phyloP scores from a whole-genome alignment of 169 alveolate genomes.

The Cystoisospora suis region DNA sequence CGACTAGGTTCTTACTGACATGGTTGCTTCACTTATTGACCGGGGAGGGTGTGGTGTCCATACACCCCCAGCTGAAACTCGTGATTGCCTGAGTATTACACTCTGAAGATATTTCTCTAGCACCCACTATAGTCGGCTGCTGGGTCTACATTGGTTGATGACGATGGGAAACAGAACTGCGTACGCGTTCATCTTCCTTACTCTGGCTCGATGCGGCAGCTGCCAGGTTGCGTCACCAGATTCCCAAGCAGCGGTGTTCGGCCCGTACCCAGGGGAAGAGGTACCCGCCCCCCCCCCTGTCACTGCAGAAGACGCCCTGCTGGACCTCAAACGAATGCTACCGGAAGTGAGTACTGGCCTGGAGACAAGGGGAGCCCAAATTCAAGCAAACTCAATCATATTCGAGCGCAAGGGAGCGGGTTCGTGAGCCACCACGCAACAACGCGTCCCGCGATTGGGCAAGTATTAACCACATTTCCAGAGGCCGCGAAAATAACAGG shows the following conservation, averaged over 20 bases:
- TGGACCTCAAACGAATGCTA: not conserved
- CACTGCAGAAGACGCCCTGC: not conserved
- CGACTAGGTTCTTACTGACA: too few relatives aligned
- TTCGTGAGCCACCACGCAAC: not conserved
- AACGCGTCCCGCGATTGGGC: not conserved
- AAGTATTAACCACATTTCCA: not conserved
- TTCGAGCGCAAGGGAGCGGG: conserved; percentile 23
- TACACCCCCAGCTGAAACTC: too few relatives aligned
- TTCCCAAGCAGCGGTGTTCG: not conserved
- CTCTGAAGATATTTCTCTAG: too few relatives aligned
- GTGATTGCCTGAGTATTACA: too few relatives aligned
- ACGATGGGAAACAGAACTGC: not conserved
- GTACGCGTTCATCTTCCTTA: not conserved
- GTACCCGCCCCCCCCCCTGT: not conserved
- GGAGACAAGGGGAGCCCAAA: not conserved
- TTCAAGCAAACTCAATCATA: not conserved
- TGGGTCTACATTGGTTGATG: too few relatives aligned
- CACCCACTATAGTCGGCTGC: too few relatives aligned
- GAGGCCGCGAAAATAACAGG: not conserved
- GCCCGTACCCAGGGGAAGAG: not conserved
- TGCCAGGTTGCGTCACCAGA: not conserved
- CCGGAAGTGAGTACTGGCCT: not conserved
- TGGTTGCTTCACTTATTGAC: too few relatives aligned
- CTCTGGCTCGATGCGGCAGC: not conserved
- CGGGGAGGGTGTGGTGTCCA: too few relatives aligned